Percentiles rank a stretch among this genome's conserved stretches.
phyloP scores from a whole-genome alignment of 176 grass and related monocot species.

The Aegilops tauschii region DNA sequence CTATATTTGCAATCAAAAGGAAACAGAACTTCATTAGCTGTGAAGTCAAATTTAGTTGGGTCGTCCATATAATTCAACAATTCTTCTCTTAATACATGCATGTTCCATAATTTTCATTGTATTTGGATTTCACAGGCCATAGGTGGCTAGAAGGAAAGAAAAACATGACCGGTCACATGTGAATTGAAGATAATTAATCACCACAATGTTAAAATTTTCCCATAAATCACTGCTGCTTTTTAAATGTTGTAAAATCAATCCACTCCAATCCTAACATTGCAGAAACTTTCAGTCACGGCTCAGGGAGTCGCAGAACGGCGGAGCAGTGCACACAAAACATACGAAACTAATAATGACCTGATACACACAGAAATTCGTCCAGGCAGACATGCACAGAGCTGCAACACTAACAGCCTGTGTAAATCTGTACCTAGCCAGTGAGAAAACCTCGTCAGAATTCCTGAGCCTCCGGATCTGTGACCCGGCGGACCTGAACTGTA shows the following conservation, averaged over 20 bases:
- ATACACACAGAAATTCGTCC: not conserved
- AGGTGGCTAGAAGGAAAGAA: not conserved
- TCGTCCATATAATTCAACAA: not conserved
- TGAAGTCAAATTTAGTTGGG: not conserved
- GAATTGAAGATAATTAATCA: slow-evolving; percentile 2
- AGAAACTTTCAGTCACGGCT: too few species aligned
- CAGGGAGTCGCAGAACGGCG: not conserved
- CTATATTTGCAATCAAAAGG: slow-evolving; percentile 42
- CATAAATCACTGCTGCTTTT: not conserved
- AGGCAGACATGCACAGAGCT: slow-evolving; percentile 6
- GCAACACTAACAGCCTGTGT: not conserved
- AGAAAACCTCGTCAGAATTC: not conserved
- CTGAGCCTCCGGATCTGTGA: not conserved
- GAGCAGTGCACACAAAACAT: not conserved
- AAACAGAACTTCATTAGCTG: not conserved
- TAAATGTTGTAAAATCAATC: not conserved
- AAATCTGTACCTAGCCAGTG: slow-evolving; percentile 27
- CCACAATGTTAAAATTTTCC: not conserved
- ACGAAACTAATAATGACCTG: not conserved
- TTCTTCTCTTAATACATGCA: not conserved
- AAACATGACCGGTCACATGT: not conserved
- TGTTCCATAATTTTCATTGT: not conserved
- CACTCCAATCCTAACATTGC: not conserved
- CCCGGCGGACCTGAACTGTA: not conserved
- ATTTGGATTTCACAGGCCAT: not conserved